These are phyloP conservation scores for Neospora caninum DNA, from an alignment of 169 alveolate species.

Conservation along the genomic window DNA sequence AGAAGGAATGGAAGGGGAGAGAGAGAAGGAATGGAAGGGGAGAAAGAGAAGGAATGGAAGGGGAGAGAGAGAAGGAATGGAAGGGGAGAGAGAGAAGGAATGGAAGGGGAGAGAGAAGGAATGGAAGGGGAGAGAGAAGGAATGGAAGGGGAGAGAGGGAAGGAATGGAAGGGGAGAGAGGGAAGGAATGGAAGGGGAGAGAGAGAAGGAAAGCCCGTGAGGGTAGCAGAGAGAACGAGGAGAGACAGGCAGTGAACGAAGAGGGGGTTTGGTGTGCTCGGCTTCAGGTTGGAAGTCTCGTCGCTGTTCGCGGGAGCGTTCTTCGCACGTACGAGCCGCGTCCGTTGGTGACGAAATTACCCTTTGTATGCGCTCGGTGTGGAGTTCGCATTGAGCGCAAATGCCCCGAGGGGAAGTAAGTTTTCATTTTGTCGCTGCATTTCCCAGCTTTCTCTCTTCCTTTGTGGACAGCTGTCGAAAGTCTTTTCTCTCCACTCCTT, in stretches of 20 bases:
- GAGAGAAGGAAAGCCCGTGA: neutral
- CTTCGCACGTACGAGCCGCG: slow-evolving; percentile 36
- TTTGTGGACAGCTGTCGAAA: neutral
- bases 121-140: neutral
- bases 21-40: neutral
- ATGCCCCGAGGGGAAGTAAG: slow-evolving; percentile 36
- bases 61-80: neutral
- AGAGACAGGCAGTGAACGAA: neutral
- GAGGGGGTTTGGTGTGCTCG: neutral
- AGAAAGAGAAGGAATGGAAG: neutral
- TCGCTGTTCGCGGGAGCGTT: slow-evolving; percentile 46
- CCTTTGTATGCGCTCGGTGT: slow-evolving; percentile 41
- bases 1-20: neutral
- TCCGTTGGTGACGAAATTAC: slow-evolving; percentile 19
- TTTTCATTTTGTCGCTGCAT: neutral
- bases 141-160: too few relatives aligned
- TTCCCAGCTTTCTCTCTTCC: neutral
- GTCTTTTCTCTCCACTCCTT: neutral
- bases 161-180: neutral
- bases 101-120: neutral
- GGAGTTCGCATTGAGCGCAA: neutral
- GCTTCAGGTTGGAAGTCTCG: slow-evolving; percentile 40
- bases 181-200: neutral
- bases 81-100: neutral
- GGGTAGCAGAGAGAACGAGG: neutral